phyloP scores from a whole-genome alignment of 2,329 filamentous ascomycete genomes.

The Neocatenulostroma microsporum region DNA sequence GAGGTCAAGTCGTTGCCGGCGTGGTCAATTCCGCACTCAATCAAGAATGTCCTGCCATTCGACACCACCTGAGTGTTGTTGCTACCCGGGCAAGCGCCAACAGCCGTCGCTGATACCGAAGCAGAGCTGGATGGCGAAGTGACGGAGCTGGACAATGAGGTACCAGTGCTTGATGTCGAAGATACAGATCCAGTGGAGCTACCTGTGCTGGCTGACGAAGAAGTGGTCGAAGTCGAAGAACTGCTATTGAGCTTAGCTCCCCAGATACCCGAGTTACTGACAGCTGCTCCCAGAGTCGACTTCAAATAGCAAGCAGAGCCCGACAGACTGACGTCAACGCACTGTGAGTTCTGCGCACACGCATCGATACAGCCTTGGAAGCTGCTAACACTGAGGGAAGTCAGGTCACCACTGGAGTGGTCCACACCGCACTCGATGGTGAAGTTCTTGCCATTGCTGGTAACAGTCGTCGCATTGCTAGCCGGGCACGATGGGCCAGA shows the following conservation, averaged over 20 bases:
- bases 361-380: conserved; percentile 20
- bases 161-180: too few species aligned
- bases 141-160: conserved; percentile 8
- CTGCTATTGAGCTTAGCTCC: conserved; percentile 4
- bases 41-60: conserved; percentile 13
- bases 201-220: too few species aligned
- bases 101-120: conserved; percentile 2
- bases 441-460: conserved; percentile 22
- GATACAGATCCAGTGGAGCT: too few species aligned
- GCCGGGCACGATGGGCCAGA: conserved; percentile 20
- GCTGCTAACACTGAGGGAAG: conserved; percentile 10
- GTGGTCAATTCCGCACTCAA: conserved; percentile 23
- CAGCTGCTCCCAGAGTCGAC: background rate
- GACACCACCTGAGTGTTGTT: conserved; percentile 10
- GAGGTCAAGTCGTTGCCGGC: conserved; percentile 21
- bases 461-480: conserved; percentile 19
- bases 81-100: conserved; percentile 14
- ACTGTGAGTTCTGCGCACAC: conserved; percentile 18
- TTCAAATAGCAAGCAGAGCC: conserved; percentile 4
- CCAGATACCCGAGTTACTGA: conserved; percentile 1
- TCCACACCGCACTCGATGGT: conserved; percentile 21
- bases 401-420: conserved; percentile 14
- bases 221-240: too few species aligned
- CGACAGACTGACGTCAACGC: conserved; percentile 19
- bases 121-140: background rate